Evolutionary conservation across 2,329 filamentous ascomycete genomes (phyloP).

Genomic region (Botrytis porri): DNA sequence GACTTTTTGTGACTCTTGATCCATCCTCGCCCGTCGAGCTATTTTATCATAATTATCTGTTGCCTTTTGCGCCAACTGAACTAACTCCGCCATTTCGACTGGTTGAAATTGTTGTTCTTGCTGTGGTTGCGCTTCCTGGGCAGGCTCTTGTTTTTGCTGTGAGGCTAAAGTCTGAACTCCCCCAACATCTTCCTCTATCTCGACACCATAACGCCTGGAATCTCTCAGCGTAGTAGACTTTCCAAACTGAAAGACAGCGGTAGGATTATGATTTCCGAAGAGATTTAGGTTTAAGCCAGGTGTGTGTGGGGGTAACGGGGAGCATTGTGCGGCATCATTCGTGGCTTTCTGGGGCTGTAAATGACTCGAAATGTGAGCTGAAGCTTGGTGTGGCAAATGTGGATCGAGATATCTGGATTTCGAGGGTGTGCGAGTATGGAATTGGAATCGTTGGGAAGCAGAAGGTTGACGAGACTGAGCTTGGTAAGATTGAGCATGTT

Average conservation of each 20-base stretch:
- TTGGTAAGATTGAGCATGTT: not conserved
- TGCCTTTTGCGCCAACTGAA: not conserved
- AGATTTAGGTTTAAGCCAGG: not conserved
- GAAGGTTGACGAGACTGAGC: not conserved
- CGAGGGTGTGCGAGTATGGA: not conserved
- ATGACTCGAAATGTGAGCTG: not conserved
- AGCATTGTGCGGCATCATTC: not conserved
- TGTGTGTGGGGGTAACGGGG: not conserved
- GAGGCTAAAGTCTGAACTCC: not conserved
- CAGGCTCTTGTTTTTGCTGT: not conserved
- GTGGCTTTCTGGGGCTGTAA: not conserved
- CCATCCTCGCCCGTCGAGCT: no score
- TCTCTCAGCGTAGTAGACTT: not conserved
- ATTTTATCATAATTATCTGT: not conserved
- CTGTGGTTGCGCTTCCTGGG: not conserved
- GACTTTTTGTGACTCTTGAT: not conserved
- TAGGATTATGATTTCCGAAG: not conserved
- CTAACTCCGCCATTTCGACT: accelerated
- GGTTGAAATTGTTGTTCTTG: not conserved
- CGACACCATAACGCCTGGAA: not conserved
- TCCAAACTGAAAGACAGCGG: not conserved
- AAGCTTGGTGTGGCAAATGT: not conserved
- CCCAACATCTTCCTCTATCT: not conserved
- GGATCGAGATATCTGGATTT: not conserved
- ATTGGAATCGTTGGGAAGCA: not conserved